Conservation (phyloP, 495 filamentous ascomycete species). For the Aspergillus biplanus region DNA sequence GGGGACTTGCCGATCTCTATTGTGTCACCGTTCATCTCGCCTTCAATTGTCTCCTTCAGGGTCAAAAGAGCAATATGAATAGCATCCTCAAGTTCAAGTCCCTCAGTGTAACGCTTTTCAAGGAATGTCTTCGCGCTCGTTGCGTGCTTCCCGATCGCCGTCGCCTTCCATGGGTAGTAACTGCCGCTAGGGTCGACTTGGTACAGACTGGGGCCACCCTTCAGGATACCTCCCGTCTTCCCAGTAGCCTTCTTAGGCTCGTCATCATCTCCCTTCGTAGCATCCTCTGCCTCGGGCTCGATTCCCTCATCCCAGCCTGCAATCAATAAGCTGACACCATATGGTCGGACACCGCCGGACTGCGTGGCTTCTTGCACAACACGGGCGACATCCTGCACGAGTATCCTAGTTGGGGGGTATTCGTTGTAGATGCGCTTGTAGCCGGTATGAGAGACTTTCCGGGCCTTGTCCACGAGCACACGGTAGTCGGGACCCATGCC, state of each 20-base stretch:
- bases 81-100: conserved; percentile 95
- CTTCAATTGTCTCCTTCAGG: conserved; percentile 98
- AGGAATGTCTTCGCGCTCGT: conserved; percentile 98
- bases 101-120: conserved; percentile 98
- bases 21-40: conserved; percentile 98
- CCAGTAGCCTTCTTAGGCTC: conserved; percentile 68
- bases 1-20: conserved; percentile 87
- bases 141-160: conserved; percentile 97
- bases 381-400: conserved; percentile 96
- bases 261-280: conserved; percentile 51
- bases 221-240: conserved; percentile 93
- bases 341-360: conserved; percentile 96
- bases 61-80: conserved; percentile 98
- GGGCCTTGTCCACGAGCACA: conserved; percentile 94
- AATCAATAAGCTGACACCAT: conserved; percentile 92
- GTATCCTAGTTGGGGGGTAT: conserved; percentile 96
- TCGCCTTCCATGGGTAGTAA: conserved; percentile 99
- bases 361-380: conserved; percentile 99
- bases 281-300: conserved; percentile 70
- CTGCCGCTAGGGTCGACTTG: conserved; percentile 96
- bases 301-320: conserved; percentile 98
- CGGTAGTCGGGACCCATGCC: conserved; percentile 99
- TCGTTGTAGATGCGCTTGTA: conserved; percentile 99
- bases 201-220: conserved; percentile 96
- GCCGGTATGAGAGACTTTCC: conserved; percentile 97